A percentile compares a stretch with the other conserved stretches of the same genome.
Conservation (phyloP, 2,329 filamentous ascomycete genomes). For the Aureobasidium lini region DNA sequence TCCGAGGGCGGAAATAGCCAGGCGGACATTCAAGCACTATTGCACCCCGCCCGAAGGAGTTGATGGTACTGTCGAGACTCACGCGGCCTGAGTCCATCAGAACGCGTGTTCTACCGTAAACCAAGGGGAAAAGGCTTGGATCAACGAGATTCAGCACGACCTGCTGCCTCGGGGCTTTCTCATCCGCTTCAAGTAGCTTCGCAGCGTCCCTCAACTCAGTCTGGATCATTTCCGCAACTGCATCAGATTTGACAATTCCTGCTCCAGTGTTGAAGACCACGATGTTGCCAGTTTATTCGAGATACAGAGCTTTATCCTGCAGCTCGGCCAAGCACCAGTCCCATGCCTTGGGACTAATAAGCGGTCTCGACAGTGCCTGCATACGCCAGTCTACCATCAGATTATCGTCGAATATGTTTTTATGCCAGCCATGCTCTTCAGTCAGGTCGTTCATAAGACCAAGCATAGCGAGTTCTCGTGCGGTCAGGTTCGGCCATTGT, state of each 20-base stretch:
- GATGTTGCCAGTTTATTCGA: neutral
- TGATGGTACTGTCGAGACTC: slow-evolving; percentile 17
- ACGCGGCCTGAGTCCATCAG: slow-evolving; percentile 11
- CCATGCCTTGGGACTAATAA: neutral
- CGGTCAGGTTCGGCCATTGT: neutral
- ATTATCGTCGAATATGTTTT: neutral
- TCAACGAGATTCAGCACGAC: slow-evolving; percentile 1
- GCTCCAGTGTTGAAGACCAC: neutral
- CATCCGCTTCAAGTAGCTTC: neutral
- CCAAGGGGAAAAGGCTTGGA: slow-evolving; percentile 18
- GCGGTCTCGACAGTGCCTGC: neutral
- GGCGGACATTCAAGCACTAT: neutral
- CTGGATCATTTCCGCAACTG: neutral
- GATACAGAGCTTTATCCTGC: neutral
- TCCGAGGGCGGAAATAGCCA: neutral
- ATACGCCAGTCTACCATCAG: neutral
- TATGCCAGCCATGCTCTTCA: neutral
- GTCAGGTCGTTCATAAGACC: neutral
- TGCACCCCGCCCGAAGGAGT: slow-evolving; percentile 10
- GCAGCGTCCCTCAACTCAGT: neutral
- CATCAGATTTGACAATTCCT: neutral
- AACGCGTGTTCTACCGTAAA: slow-evolving; percentile 19
- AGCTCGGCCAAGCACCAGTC: neutral
- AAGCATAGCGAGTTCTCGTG: neutral
- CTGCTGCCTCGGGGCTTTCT: neutral